Base-by-base conservation (phyloP, 441 rosid species). In the Gossypium armourianum region DNA sequence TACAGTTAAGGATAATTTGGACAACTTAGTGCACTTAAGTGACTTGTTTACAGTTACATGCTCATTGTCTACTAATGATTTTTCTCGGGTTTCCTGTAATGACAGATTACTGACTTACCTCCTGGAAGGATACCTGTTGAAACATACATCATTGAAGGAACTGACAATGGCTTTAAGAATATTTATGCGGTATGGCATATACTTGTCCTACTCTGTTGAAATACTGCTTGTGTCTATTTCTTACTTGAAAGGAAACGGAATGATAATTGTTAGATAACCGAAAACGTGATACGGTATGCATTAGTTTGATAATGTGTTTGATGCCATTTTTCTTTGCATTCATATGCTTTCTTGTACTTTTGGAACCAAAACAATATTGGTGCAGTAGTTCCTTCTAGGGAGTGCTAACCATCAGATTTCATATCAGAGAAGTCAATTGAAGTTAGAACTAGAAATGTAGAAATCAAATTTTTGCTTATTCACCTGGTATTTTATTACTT, bases 101-200 rank as follows among this genome's bases (percentile, higher is more conserved):
- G 71, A 71, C 88, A 92, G 98, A 94, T 94, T 74, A 94, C 92
- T 74, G 92, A 82, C 80, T 79, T 94, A 79, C 98, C 97, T 76
- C 88, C 96, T 15, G 98, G 98, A 79, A 86, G 98, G 80, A 79
- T 82, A 76, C 97, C 97, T 6, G 89, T 92, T 75, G 89, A 92
- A 79, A 94, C 97, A 12, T 76, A 77, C 71, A 80, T 83, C 32
- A 73, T 90, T 43, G 92, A 87, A 76, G 97, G 90, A 74, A 85
- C 77, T 76, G 81, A 74, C 49, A 65, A 72, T 54, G 94, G 92
- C 72, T 82, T 86, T 76, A 77, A 86, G 71, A 82, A 86, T 57
- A 88, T 88, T 55, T 92, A 92, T 84, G 80, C 75, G 86, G 98
- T 93, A 83, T 71, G 50, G 60, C 24, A 24, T 63, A 19, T 74